Evolutionary conservation across 352 stramenopile species (phyloP).

Genomic region (Phytophthora sp.): DNA sequence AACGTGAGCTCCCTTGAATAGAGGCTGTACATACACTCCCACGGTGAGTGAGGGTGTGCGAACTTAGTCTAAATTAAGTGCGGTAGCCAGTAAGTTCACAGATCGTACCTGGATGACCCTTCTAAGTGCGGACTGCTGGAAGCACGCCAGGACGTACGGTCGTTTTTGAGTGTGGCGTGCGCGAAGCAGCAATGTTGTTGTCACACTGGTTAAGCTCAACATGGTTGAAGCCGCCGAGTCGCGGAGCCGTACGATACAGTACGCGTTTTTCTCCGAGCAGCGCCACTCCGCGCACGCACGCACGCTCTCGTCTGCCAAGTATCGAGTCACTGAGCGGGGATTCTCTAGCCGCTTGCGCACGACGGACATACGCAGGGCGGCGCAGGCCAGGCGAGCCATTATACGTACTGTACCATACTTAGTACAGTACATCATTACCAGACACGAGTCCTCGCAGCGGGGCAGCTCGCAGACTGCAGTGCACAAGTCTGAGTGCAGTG

Average conservation of each 20-base stretch:
- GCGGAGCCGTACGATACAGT: not conserved
- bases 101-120: not conserved
- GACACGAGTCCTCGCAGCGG: no score
- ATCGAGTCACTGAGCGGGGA: not conserved
- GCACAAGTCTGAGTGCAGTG: no score
- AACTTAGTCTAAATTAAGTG: not conserved
- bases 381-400: constrained; percentile 12
- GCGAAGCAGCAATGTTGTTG: not conserved
- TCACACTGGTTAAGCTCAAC: not conserved
- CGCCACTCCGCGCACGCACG: constrained; percentile 16
- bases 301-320: constrained; percentile 12
- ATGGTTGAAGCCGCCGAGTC: constrained; percentile 16
- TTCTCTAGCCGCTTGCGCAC: constrained; percentile 25
- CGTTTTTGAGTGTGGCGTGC: not conserved
- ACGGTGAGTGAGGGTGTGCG: constrained; percentile 10
- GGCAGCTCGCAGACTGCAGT: no score
- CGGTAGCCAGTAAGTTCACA: not conserved
- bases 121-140: constrained; percentile 1
- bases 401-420: no score
- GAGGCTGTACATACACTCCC: constrained; percentile 6
- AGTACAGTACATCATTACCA: no score
- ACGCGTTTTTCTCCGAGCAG: constrained; percentile 7
- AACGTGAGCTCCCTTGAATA: not conserved
- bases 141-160: constrained; percentile 7
- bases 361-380: constrained; percentile 25